Percentiles rank a stretch among this genome's conserved stretches.
Conservation (phyloP, 371 early-diverging fungal genomes). For the Mucor sp. region DNA sequence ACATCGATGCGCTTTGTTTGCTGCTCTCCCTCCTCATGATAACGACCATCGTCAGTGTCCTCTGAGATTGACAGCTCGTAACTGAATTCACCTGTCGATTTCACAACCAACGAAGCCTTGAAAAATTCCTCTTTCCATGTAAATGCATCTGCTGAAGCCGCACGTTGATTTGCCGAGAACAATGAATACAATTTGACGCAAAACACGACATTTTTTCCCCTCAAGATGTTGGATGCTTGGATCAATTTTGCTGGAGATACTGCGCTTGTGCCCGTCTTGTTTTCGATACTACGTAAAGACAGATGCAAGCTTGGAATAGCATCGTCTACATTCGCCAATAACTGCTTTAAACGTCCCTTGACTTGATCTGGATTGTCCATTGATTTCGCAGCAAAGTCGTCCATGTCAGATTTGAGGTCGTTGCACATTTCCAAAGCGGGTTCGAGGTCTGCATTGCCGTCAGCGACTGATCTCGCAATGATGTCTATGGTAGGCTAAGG, state of each 20-base stretch:
- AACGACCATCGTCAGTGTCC: slow-evolving; percentile 73
- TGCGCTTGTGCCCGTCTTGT: slow-evolving; percentile 5
- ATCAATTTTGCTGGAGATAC: slow-evolving; percentile 28
- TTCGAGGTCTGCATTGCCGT: slow-evolving; percentile 64
- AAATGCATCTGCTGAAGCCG: slow-evolving; percentile 53
- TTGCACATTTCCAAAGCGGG: slow-evolving; percentile 67
- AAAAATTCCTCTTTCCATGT: slow-evolving; percentile 82
- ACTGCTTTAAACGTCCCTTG: slow-evolving; percentile 37
- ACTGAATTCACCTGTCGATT: background rate
- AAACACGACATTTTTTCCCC: slow-evolving; percentile 22
- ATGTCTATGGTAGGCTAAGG: slow-evolving; percentile 71
- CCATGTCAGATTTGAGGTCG: slow-evolving; percentile 58
- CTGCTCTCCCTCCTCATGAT: slow-evolving; percentile 60
- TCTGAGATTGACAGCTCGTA: slow-evolving; percentile 60
- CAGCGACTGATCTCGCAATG: slow-evolving; percentile 64
- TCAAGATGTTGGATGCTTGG: slow-evolving; percentile 33
- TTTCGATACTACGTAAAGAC: slow-evolving; percentile 37
- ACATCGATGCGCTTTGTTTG: slow-evolving; percentile 30
- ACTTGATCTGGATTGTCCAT: slow-evolving; percentile 26
- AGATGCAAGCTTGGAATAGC: slow-evolving; percentile 69
- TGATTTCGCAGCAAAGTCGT: slow-evolving; percentile 47
- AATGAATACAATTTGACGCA: slow-evolving; percentile 61
- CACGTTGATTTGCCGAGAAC: slow-evolving; percentile 63
- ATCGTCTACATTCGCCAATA: slow-evolving; percentile 62
- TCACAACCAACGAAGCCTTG: slow-evolving; percentile 35